Evolutionary conservation across 208 protist species (phyloP), one percentile per base, ranked within the genome.

Genomic region (Leishmania aethiopica): DNA sequence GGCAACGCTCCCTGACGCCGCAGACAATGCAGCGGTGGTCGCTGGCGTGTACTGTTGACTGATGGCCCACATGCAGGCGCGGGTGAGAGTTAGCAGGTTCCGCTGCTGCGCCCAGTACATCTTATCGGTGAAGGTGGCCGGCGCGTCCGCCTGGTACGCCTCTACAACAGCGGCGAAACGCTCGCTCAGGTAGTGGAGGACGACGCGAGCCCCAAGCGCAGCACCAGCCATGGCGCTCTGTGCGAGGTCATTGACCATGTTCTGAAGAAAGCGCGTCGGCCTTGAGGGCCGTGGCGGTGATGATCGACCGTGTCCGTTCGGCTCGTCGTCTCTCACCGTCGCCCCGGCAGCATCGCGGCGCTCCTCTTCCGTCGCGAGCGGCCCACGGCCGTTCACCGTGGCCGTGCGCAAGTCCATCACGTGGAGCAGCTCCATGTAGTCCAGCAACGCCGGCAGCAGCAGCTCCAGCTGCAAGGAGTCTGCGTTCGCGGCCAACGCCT

Each of bases 91-190:
- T 40, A 86, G 72, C 3, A 82, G 35, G 28, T 69, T 77, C 28
- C 74, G 78, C 75, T 86, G 83, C 74, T 86, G 77, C 37, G 6
- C 51, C 83, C 83, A 86, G 57, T 86, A 86, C n/a, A 86, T 51
- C 32, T 62, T 62, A 1, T 82, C 83, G 0, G 32, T 28, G 3
- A 77, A 42, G 49, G n/a, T 22, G 15, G 42, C 28, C 28, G 15
- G 4, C 32, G 60, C 49, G 17, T n/a, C 17, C n/a, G 45, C 45
- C n/a, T 53, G 62, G 40, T 72, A 73, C 13, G 3, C 13, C 64
- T 86, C 83, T 3, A 82, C 74, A 0, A 75, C 74, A 11, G 6
- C n/a, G 0, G 72, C 53, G 59, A 86, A 86, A 42, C 22, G 37
- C 25, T 64, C 69, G 64, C 49, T 71, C 19, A 88, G 47, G 77